A percentile compares a stretch with the other conserved stretches of the same genome.
These are phyloP conservation scores for Whalleya microplaca DNA, from an alignment of 2,329 filamentous ascomycete genomes.

Conservation along the genomic window DNA sequence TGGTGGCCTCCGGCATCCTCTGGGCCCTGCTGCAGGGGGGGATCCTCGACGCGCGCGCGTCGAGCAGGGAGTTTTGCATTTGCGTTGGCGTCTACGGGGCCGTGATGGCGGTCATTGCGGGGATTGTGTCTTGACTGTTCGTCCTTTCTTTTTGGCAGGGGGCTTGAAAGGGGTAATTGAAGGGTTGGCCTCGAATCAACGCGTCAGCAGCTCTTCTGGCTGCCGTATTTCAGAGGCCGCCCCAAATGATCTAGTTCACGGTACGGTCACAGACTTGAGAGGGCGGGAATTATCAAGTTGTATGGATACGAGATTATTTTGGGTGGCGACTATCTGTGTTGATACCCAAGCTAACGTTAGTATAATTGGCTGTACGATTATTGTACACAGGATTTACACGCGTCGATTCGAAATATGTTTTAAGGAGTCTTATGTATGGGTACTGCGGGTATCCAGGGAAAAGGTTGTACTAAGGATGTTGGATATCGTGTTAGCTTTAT, in stretches of 20 bases:
- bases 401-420: no score
- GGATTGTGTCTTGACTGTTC: constrained; percentile 23
- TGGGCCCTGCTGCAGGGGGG: constrained; percentile 35
- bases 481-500: no score
- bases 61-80: constrained; percentile 27
- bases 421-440: no score
- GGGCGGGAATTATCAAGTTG: not conserved
- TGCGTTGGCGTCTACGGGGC: constrained; percentile 40
- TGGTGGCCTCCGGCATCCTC: constrained; percentile 52
- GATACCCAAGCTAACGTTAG: not conserved
- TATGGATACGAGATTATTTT: not conserved
- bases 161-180: no score
- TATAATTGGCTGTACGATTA: not conserved
- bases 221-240: no score
- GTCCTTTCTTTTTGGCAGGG: not conserved
- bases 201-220: no score
- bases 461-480: no score
- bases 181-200: no score
- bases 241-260: no score
- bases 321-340: not conserved
- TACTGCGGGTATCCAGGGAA: no score
- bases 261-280: not conserved
- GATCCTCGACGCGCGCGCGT: constrained; percentile 20
- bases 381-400: not conserved
- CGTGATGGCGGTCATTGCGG: constrained; percentile 42